Evolutionary conservation across 352 stramenopile genomes (phyloP), one percentile per base, ranked within the genome.

Genomic region (Globisporangium barbulae): DNA sequence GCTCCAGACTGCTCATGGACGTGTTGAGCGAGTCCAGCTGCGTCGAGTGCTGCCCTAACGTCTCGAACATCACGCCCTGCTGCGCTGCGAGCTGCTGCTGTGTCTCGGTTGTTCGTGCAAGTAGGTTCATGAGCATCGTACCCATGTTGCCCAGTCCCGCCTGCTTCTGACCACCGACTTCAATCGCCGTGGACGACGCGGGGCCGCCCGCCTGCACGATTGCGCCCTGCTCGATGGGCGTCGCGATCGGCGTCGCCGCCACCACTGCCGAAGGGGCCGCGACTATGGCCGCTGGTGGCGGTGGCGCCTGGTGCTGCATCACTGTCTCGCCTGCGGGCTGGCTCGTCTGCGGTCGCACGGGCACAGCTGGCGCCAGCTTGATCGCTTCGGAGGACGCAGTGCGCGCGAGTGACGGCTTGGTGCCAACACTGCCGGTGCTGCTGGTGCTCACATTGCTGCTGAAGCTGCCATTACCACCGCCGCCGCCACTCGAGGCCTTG

Each of bases 51-150:
- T 88, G 77, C n/a, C 85, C 85, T 37, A 94, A 60, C 48, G 85
- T 94, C 74, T 94, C 85, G 49, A 94, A 94, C 85, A 94, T 94
- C 19, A 94, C 85, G 25, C 85, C 85, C 56, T 94, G 85, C 53
- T 94, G 85, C 21, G 85, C 85, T 5, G 85, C 85, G 33, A 94
- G 78, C 66, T 94, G 85, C 71, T 94, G 85, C 72, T 94, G 85
- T 49, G 85, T 94, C 76, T 94, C 85, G 1, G 85, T 94, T 21
- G 85, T 94, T 28, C 85, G 68, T 19, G 85, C 85, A 30, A 94
- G 75, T 63, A 94, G 59, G 70, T 94, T 94, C 85, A 94, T 94
- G 55, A 94, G 80, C 85, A 94, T 94, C 7, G 83, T 89, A 48
- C 85, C 85, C 85, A 94, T 94, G 76, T 92, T 94, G 55, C 83